These are phyloP conservation scores for Russula virescens DNA, from an alignment of 768 basidiomycete genomes.

Conservation along the genomic window DNA sequence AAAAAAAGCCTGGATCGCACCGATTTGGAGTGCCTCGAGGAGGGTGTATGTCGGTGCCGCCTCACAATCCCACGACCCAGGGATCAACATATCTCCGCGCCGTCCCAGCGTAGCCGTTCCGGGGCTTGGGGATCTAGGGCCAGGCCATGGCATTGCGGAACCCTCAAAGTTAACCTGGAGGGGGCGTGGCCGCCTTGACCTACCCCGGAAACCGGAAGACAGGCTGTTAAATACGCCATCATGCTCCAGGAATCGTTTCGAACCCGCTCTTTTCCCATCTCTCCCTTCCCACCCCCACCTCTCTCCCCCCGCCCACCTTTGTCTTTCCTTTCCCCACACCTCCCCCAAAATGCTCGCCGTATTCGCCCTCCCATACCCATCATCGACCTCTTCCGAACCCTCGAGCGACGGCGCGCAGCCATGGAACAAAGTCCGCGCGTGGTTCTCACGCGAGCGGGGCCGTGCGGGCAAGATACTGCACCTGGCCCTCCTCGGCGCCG, in stretches of 20 bases:
- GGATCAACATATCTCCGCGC: conserved; percentile 14
- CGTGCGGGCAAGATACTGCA: conserved; percentile 17
- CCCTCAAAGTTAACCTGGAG: conserved; percentile 14
- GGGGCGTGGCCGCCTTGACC: conserved; percentile 20
- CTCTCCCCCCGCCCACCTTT: background rate
- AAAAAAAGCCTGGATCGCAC: background rate
- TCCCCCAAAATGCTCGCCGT: conserved; percentile 16
- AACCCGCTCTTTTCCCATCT: background rate
- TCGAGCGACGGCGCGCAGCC: conserved; percentile 11
- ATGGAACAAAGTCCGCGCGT: conserved; percentile 21
- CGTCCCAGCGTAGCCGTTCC: conserved; percentile 13
- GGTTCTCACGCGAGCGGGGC: conserved; percentile 22
- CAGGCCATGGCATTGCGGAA: conserved; percentile 17
- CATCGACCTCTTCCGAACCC: conserved; percentile 1
- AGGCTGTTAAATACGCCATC: conserved; percentile 18
- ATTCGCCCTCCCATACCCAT: conserved; percentile 13
- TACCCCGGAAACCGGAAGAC: conserved; percentile 5
- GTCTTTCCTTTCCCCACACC: background rate
- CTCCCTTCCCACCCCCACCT: background rate
- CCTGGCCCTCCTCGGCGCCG: conserved; percentile 16
- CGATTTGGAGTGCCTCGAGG: conserved; percentile 22
- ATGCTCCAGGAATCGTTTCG: background rate
- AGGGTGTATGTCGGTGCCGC: conserved; percentile 6
- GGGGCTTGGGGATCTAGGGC: conserved; percentile 15
- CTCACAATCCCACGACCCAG: conserved; percentile 10